These are phyloP conservation scores for Kitagawia praeruptora DNA, from an alignment of 129 eudicot genomes.

Conservation along the genomic window DNA sequence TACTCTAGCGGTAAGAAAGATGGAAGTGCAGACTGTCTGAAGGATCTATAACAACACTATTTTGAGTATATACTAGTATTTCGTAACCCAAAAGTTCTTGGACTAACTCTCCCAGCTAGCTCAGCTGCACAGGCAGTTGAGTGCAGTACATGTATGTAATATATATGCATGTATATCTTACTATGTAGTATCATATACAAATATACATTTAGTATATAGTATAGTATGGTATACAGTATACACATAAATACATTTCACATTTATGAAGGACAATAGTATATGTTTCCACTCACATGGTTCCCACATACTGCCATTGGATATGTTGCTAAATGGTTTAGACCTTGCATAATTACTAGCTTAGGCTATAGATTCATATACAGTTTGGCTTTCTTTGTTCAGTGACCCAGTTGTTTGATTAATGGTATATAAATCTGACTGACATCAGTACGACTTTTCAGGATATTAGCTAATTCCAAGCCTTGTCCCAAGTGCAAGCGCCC, in stretches of 20 bases:
- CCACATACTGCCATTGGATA: no score
- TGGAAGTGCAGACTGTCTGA: background rate
- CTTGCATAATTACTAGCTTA: background rate
- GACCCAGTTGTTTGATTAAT: background rate
- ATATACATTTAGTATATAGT: no score
- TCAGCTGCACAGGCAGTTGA: no score
- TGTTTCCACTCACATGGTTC: no score
- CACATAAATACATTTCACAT: background rate
- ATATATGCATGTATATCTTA: background rate
- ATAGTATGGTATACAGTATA: background rate
- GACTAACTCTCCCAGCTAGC: background rate
- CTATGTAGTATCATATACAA: no score
- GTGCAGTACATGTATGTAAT: background rate
- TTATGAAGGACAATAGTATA: no score
- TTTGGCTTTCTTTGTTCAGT: background rate
- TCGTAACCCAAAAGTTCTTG: background rate
- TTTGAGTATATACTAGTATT: background rate
- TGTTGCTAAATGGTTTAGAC: background rate
- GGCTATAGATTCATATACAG: background rate
- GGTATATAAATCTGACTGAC: background rate
- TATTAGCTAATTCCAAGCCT: constrained; percentile 93
- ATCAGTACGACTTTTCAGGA: constrained; percentile 45
- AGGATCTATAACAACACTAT: background rate
- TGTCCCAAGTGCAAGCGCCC: constrained; percentile 99
- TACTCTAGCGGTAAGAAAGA: background rate